Base-by-base conservation (phyloP, 768 basidiomycete species). In the Pholiota microspora region DNA sequence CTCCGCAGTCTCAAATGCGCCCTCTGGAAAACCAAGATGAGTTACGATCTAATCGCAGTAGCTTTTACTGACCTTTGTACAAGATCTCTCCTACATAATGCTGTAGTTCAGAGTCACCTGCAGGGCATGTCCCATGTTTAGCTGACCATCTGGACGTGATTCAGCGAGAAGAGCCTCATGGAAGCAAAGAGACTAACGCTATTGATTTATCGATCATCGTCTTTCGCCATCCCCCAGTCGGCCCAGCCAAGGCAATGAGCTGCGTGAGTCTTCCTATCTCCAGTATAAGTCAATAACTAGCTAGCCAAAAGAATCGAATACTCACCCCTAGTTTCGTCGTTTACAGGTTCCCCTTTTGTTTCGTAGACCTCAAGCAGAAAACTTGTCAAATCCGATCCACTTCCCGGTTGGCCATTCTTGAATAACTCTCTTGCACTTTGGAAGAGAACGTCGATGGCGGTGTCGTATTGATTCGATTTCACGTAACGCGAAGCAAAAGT, bases 371-470 rank as follows among this genome's bases (percentile, higher is more conserved):
- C 91, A 56, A 98, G 67, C 69, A 98, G 65, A 63, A 92, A 92
- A 36, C 76, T 71, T 0, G 84, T 75, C 23, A 98, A 78, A 78
- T 99, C 97, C 1, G 86, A 85, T 4, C 96, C 97, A 64, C 92
- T 94, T 2, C 95, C 96, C 7, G 83, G 77, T 67, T 98, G 92
- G 7, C 88, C 89, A 12, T 79, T 79, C 76, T 98, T 98, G 60
- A 98, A 74, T 25, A 99, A 77, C 66, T 94, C 92, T 49, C 89
- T 79, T 1, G 94, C 87, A 40, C 86, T 88, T 64, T 94, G 89
- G 71, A 97, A 98, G 47, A 98, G 83, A 4, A 98, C 89, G 69
- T 95, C 89, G 70, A 94, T 89, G 15, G 97, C 95, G 12, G 86
- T 86, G 64, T 88, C 86, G 65, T 88, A 86, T 61, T 95, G 88